A percentile compares a stretch with the other conserved stretches of the same genome.
Evolutionary conservation across 2,329 filamentous ascomycete genomes (phyloP).

Genomic region (Pyricularia sp.): DNA sequence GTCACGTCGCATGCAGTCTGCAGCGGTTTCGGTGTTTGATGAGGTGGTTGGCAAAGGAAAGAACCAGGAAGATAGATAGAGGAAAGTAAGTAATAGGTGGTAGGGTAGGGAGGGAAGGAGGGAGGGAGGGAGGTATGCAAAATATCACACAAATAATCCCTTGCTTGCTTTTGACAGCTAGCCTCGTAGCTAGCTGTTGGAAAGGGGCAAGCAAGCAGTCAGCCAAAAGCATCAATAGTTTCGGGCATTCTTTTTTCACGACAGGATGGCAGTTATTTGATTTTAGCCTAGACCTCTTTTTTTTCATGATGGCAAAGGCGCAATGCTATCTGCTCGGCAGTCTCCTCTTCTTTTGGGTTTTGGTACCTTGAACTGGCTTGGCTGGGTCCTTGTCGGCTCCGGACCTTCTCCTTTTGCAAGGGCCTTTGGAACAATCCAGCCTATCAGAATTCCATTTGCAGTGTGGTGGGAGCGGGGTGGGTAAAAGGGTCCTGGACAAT

Average conservation of each 20-base stretch:
- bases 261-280: not conserved
- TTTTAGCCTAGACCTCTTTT: not conserved
- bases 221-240: not conserved
- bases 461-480: not conserved
- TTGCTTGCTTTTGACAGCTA: not conserved
- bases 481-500: not conserved
- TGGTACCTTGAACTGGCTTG: not conserved
- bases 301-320: not conserved
- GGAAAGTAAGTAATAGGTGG: too few species aligned
- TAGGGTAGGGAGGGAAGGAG: too few species aligned
- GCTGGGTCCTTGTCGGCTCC: not conserved
- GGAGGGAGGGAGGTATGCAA: too few species aligned
- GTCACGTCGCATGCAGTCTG: not conserved
- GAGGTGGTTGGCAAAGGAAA: not conserved
- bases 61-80: not conserved
- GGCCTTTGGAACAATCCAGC: not conserved
- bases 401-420: not conserved
- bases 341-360: not conserved
- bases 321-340: not conserved
- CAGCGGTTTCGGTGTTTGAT: not conserved
- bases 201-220: not conserved
- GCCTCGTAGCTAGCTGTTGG: not conserved
- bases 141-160: not conserved
- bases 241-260: not conserved
- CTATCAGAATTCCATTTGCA: not conserved